A percentile compares a stretch with the other conserved stretches of the same genome.
These are phyloP conservation scores for Nakaseomyces kungkrabaensis DNA, from an alignment of 1,139 yeast genomes.

Conservation along the genomic window DNA sequence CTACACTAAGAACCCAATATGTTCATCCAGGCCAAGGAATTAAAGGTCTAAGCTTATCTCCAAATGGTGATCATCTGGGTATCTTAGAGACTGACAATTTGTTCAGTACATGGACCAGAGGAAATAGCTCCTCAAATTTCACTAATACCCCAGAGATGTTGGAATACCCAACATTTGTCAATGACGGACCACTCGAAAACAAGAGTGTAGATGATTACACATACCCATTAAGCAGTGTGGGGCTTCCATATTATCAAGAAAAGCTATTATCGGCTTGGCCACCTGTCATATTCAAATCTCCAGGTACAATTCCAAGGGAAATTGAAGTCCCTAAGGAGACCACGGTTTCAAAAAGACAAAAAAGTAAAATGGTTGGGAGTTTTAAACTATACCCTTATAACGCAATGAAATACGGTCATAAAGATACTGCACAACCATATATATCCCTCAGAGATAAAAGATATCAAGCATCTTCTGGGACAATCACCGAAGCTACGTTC, in stretches of 20 bases:
- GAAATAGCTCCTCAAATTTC: conserved; percentile 23
- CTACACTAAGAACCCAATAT: conserved; percentile 50
- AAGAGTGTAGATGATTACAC: conserved; percentile 35
- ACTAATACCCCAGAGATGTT: conserved; percentile 33
- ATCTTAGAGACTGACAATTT: conserved; percentile 57
- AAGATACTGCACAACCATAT: conserved; percentile 42
- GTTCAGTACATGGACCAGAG: conserved; percentile 59
- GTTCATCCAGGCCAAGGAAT: conserved; percentile 47
- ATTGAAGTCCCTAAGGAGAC: conserved; percentile 5
- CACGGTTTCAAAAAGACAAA: conserved; percentile 3
- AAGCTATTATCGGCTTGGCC: conserved; percentile 77
- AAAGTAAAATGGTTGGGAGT: conserved; percentile 17
- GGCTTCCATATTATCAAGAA: conserved; percentile 81
- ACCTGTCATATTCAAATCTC: conserved; percentile 42
- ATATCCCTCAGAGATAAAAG: conserved; percentile 57
- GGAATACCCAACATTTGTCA: conserved; percentile 30
- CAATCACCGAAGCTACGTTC: conserved; percentile 15
- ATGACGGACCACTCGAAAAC: conserved; percentile 13
- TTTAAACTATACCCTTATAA: conserved; percentile 34
- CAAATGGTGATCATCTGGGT: conserved; percentile 71
- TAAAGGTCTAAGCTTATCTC: conserved; percentile 54
- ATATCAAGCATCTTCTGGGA: conserved; percentile 19
- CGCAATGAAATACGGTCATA: conserved; percentile 43
- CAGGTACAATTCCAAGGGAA: conserved; percentile 42
- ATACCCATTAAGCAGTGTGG: conserved; percentile 59